Conservation (phyloP, 306 rosid species). For the Prinsepia uniflora region DNA sequence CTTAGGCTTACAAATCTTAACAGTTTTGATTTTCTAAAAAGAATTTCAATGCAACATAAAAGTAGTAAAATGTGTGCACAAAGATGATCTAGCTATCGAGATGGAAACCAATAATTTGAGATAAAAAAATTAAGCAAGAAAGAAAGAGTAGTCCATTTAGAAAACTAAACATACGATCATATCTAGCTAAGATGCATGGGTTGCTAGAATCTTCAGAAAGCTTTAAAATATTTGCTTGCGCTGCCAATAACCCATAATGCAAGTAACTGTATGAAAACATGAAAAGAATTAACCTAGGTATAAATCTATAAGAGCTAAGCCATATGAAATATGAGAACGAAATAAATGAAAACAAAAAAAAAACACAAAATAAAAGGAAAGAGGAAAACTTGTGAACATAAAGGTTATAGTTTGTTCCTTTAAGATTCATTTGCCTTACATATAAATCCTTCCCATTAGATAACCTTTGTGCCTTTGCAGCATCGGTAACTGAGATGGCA, state of each 20-base stretch:
- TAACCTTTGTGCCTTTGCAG: slow-evolving; percentile 60
- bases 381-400: slow-evolving; percentile 89
- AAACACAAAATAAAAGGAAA: slow-evolving; percentile 17
- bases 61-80: background rate
- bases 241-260: slow-evolving; percentile 91
- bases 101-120: slow-evolving; percentile 8
- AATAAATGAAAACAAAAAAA: background rate
- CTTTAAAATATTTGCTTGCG: slow-evolving; percentile 90
- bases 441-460: slow-evolving; percentile 55
- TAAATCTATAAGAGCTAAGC: background rate
- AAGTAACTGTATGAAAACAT: slow-evolving; percentile 57
- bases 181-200: slow-evolving; percentile 76
- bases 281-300: slow-evolving; percentile 26
- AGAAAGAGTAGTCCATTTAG: background rate
- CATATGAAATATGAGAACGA: background rate
- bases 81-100: slow-evolving; percentile 17
- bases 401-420: slow-evolving; percentile 73
- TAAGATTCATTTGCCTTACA: slow-evolving; percentile 72
- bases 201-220: slow-evolving; percentile 61
- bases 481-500: slow-evolving; percentile 80
- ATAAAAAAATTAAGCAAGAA: background rate
- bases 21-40: background rate
- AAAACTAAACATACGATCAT: slow-evolving; percentile 52
- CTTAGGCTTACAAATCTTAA: background rate
- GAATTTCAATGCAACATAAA: slow-evolving; percentile 14